Percentiles rank a stretch among this genome's conserved stretches.
Evolutionary conservation across 306 rosid genomes (phyloP).

Genomic region (Casuarina cunninghamiana): DNA sequence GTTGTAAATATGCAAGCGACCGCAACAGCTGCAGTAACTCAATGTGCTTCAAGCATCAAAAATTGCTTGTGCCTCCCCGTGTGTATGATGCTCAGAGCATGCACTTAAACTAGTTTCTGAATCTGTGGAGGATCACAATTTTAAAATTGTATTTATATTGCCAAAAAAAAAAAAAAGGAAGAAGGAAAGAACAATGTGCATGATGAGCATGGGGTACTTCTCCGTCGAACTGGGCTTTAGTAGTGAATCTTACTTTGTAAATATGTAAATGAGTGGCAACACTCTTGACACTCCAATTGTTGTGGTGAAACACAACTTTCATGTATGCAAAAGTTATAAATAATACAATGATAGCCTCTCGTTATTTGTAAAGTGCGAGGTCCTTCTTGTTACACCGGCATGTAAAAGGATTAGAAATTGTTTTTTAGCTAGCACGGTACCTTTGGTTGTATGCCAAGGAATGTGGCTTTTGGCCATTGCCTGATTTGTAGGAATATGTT

Average conservation of each 20-base stretch:
- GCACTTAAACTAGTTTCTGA: not conserved
- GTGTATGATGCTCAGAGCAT: not conserved
- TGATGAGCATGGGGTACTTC: too few species aligned
- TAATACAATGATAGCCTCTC: not conserved
- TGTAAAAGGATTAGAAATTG: too few species aligned
- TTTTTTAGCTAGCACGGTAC: too few species aligned
- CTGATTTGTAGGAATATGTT: too few species aligned
- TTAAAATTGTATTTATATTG: not conserved
- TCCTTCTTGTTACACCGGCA: too few species aligned
- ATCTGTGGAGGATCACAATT: not conserved
- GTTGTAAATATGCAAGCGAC: not conserved
- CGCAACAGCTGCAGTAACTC: not conserved
- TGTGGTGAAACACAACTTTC: not conserved
- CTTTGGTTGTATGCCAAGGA: too few species aligned
- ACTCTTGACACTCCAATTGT: not conserved
- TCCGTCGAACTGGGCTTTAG: too few species aligned
- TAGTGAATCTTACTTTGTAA: too few species aligned
- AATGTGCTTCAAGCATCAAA: not conserved
- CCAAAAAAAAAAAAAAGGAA: too few species aligned
- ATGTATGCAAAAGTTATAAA: not conserved
- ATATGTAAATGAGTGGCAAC: not conserved
- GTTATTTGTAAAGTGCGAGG: not conserved
- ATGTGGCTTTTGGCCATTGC: too few species aligned
- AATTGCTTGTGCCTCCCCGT: not conserved
- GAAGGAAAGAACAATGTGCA: too few species aligned